A percentile compares a stretch with the other conserved stretches of the same genome.
phyloP scores from a whole-genome alignment of 176 grass and related monocot genomes.

The Oryza punctata region DNA sequence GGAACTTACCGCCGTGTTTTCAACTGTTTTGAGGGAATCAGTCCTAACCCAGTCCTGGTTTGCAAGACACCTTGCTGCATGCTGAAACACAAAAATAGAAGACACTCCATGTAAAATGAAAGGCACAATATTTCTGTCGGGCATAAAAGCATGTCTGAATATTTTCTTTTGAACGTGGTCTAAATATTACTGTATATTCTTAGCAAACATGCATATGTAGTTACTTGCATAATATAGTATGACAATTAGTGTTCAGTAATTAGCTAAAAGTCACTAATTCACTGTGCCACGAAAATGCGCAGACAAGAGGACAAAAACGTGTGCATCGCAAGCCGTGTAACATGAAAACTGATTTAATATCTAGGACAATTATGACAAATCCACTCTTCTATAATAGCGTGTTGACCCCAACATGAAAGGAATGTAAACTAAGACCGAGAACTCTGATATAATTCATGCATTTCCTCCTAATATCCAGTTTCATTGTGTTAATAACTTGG shows the following conservation, averaged over 20 bases:
- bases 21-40: slow-evolving; percentile 97
- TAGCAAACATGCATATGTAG: slow-evolving; percentile 11
- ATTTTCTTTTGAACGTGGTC: not conserved
- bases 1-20: slow-evolving; percentile 89
- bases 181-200: not conserved
- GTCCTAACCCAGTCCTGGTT: slow-evolving; percentile 99
- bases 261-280: not conserved
- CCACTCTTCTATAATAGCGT: not conserved
- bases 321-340: not conserved
- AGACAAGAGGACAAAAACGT: not conserved
- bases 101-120: not conserved
- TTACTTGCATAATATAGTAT: not conserved
- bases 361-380: slow-evolving; percentile 13
- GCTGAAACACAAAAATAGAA: slow-evolving; percentile 50
- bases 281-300: not conserved
- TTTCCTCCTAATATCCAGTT: not conserved
- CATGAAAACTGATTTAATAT: not conserved
- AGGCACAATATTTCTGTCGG: not conserved
- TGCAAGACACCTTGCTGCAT: slow-evolving; percentile 89
- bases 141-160: slow-evolving; percentile 30
- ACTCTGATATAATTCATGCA: not conserved
- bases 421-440: not conserved
- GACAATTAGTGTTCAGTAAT: slow-evolving; percentile 10
- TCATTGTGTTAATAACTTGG: not conserved
- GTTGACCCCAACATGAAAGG: not conserved